Evolutionary conservation across 1,284 basidiomycete genomes (phyloP).

Genomic region (Pseudozyma sp.): DNA sequence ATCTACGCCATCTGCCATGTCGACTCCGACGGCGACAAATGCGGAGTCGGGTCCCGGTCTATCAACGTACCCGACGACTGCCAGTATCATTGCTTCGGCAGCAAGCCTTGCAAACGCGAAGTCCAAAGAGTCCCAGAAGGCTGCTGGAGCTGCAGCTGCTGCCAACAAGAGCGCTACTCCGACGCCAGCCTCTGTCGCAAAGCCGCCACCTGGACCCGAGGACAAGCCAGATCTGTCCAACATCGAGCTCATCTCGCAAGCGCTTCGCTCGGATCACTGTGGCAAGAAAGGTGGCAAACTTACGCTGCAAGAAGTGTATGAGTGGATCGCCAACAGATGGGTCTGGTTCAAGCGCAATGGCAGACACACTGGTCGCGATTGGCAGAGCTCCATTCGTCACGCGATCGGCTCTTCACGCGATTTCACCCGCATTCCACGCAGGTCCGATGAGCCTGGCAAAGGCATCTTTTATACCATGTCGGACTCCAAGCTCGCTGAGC

Average conservation of each 20-base stretch:
- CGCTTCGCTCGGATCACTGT: conserved; percentile 56
- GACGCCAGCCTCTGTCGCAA: conserved; percentile 15
- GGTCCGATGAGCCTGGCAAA: conserved; percentile 63
- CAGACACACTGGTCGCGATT: conserved; percentile 61
- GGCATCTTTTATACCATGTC: conserved; percentile 66
- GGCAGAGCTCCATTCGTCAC: conserved; percentile 66
- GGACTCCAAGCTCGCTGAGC: conserved; percentile 52
- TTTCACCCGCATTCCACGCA: conserved; percentile 60
- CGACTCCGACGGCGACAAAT: conserved; percentile 14
- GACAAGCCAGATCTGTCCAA: conserved; percentile 64
- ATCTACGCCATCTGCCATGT: conserved; percentile 17
- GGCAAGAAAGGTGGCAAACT: conserved; percentile 78
- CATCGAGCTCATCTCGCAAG: conserved; percentile 62
- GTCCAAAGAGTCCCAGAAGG: conserved; percentile 29
- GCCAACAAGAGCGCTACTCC: conserved; percentile 9
- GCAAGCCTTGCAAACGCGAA: conserved; percentile 42
- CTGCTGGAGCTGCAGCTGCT: conserved; percentile 3
- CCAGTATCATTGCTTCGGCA: conserved; percentile 48
- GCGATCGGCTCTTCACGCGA: conserved; percentile 64
- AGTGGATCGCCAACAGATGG: conserved; percentile 87
- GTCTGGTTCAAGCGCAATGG: conserved; percentile 79
- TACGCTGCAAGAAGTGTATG: conserved; percentile 89
- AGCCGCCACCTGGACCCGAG: conserved; percentile 46
- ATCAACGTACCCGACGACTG: conserved; percentile 37
- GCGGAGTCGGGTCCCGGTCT: conserved; percentile 18